Evolutionary conservation across 768 basidiomycete species (phyloP).

Genomic region (Hypholoma sublateritium): DNA sequence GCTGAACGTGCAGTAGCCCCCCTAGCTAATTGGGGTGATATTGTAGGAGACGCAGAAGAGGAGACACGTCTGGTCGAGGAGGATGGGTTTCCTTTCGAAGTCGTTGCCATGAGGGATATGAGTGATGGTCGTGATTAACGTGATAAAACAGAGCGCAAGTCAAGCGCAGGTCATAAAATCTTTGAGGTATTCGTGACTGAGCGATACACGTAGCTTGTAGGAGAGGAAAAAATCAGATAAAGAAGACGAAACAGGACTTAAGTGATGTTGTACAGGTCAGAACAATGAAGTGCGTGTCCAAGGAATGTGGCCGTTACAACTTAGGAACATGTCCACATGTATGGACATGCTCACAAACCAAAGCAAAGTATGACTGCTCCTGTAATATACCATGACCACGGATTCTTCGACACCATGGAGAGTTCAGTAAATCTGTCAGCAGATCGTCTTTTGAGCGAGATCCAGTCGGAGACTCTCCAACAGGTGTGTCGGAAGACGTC

Average conservation of each 20-base stretch:
- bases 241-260: not conserved
- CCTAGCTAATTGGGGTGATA: slow-evolving; percentile 46
- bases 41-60: slow-evolving; percentile 40
- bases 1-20: slow-evolving; percentile 68
- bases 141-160: not conserved
- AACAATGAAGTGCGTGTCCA: not conserved
- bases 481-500: slow-evolving; percentile 22
- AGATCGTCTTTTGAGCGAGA: slow-evolving; percentile 30
- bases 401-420: not conserved
- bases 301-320: not conserved
- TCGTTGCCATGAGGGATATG: slow-evolving; percentile 38
- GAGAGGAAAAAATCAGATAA: slow-evolving; percentile 5
- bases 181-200: not conserved
- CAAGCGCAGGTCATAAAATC: slow-evolving; percentile 2
- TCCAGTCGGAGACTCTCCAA: slow-evolving; percentile 33
- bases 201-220: not conserved
- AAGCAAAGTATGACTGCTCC: not conserved
- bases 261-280: slow-evolving; percentile 6
- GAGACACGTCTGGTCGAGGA: slow-evolving; percentile 43
- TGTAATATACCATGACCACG: not conserved
- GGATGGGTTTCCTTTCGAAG: slow-evolving; percentile 46
- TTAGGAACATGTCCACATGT: slow-evolving; percentile 6
- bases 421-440: slow-evolving; percentile 2
- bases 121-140: slow-evolving; percentile 14
- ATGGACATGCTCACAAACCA: not conserved